Evolutionary conservation across 495 filamentous ascomycete genomes (phyloP).

Genomic region (Penicillium cataractarum): DNA sequence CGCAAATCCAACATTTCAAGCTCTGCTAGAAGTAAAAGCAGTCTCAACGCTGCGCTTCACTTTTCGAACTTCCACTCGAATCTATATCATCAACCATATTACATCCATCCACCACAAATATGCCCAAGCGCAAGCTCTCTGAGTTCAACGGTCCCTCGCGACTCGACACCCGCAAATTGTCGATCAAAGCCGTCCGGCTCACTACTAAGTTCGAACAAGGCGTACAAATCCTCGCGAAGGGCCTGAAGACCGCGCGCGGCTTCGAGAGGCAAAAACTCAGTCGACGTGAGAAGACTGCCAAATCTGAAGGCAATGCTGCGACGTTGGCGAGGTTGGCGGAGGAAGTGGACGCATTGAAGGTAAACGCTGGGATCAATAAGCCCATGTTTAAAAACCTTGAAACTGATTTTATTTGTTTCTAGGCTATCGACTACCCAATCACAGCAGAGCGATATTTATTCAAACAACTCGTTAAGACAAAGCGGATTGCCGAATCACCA

Average conservation of each 20-base stretch:
- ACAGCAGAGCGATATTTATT: slow-evolving; percentile 71
- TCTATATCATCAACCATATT: neutral
- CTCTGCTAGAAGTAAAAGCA: neutral
- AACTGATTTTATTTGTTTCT: neutral
- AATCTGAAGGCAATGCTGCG: slow-evolving; percentile 43
- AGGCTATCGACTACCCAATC: slow-evolving; percentile 65
- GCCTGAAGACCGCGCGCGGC: slow-evolving; percentile 78
- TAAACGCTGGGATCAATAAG: slow-evolving; percentile 21
- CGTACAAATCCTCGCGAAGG: slow-evolving; percentile 63
- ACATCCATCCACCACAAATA: slow-evolving; percentile 20
- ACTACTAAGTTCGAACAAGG: slow-evolving; percentile 60
- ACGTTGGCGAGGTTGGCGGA: slow-evolving; percentile 62
- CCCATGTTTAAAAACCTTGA: neutral
- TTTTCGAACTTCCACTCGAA: neutral
- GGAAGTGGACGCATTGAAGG: slow-evolving; percentile 79
- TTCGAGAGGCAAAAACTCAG: slow-evolving; percentile 90
- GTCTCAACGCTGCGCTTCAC: neutral
- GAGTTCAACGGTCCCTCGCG: slow-evolving; percentile 32
- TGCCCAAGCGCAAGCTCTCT: slow-evolving; percentile 54
- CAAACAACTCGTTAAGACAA: slow-evolving; percentile 74
- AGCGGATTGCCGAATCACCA: slow-evolving; percentile 62
- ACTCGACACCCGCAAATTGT: slow-evolving; percentile 31
- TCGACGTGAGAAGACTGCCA: slow-evolving; percentile 71
- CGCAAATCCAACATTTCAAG: slow-evolving; percentile 5
- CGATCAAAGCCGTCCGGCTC: slow-evolving; percentile 45